Conservation (phyloP, 2,329 filamentous ascomycete genomes). For the Apiospora kogelbergensis region DNA sequence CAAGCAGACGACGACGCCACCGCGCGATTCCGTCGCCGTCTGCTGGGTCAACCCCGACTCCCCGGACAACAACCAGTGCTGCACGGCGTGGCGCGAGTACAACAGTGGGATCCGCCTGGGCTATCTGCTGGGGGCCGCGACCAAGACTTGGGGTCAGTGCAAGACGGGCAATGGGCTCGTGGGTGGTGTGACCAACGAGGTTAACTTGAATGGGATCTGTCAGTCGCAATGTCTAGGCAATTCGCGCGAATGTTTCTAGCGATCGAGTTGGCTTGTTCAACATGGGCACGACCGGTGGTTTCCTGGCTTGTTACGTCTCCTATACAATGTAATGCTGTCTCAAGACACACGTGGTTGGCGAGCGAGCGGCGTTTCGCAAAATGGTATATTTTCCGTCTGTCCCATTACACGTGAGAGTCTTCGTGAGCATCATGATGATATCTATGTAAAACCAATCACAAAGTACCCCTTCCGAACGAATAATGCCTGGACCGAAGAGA, state of each 20-base stretch:
- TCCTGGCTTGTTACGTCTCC: background rate
- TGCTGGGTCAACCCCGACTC: background rate
- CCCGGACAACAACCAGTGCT: constrained; percentile 3
- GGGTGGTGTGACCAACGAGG: background rate
- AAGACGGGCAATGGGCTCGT: background rate
- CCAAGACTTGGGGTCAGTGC: constrained; percentile 9
- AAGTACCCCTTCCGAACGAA: background rate
- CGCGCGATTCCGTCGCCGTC: constrained; percentile 1
- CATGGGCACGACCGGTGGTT: background rate
- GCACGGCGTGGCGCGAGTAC: background rate
- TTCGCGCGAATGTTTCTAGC: background rate
- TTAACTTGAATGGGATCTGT: background rate
- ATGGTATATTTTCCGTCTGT: background rate
- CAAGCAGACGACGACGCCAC: background rate
- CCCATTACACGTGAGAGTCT: background rate
- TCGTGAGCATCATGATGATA: background rate
- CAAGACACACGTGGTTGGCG: background rate
- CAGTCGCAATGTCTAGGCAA: constrained; percentile 9
- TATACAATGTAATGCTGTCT: background rate
- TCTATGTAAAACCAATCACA: background rate
- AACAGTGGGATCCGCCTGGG: background rate
- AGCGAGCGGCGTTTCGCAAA: background rate
- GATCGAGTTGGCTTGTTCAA: background rate
- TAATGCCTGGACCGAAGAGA: background rate
- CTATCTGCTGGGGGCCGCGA: constrained; percentile 6